These are phyloP conservation scores for Mallotus japonicus DNA, from an alignment of 441 rosid species.

Conservation along the genomic window DNA sequence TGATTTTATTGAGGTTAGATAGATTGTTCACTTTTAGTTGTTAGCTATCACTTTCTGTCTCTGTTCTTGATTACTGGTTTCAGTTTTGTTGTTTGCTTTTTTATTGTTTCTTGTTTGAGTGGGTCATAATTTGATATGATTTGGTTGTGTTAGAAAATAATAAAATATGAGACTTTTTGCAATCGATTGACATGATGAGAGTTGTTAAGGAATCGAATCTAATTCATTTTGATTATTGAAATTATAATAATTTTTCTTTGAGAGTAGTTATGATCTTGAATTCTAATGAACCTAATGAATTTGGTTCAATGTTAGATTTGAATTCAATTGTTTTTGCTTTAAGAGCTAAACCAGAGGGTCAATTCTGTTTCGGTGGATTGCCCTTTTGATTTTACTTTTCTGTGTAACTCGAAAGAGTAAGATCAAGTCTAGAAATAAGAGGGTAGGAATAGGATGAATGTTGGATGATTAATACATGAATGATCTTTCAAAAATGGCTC, in stretches of 20 bases:
- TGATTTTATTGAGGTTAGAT: constrained; percentile 59
- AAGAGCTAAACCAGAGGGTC: no score
- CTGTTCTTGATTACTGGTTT: background rate
- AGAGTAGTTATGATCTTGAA: background rate
- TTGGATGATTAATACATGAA: no score
- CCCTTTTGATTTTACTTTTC: no score
- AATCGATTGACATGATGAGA: background rate
- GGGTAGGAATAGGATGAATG: no score
- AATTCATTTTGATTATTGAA: background rate
- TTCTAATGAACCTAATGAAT: background rate
- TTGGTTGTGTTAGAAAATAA: background rate
- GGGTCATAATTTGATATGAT: background rate
- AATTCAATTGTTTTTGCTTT: no score
- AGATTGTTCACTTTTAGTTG: background rate
- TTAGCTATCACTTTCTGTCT: background rate
- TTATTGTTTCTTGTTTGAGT: background rate
- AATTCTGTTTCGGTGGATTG: no score
- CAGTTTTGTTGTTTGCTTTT: background rate
- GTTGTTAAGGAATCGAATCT: no score
- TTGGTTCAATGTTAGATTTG: background rate
- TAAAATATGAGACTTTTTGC: background rate
- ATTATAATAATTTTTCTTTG: no score
- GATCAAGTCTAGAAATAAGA: no score
- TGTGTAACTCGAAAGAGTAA: no score
- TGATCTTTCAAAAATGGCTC: no score